These are phyloP conservation scores for Pseudogymnoascus sp. DNA, from an alignment of 2,329 filamentous ascomycete species.

Conservation along the genomic window DNA sequence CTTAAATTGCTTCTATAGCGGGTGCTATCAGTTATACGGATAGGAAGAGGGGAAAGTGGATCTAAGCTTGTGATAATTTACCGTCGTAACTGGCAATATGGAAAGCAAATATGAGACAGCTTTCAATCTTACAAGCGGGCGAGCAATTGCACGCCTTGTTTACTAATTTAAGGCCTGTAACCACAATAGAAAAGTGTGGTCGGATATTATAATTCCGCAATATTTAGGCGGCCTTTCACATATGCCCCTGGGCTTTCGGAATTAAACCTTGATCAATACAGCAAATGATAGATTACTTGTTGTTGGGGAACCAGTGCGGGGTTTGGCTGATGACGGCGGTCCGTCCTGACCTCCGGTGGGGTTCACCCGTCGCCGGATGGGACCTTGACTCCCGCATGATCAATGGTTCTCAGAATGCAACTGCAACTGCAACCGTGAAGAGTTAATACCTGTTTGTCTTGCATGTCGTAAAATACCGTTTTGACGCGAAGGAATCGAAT, in stretches of 20 bases:
- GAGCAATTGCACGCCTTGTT: neutral
- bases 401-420: neutral
- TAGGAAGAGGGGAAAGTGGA: neutral
- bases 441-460: neutral
- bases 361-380: neutral
- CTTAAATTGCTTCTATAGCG: neutral
- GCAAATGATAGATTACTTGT: neutral
- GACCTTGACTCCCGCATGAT: neutral
- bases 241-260: neutral
- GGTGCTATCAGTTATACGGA: neutral
- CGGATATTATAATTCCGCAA: constrained; percentile 6
- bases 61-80: neutral
- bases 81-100: neutral
- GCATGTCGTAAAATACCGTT: neutral
- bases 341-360: neutral
- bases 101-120: neutral
- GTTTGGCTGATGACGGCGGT: neutral
- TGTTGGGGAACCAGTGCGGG: neutral
- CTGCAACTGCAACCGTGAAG: neutral
- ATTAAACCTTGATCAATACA: neutral
- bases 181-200: neutral
- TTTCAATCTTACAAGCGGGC: neutral
- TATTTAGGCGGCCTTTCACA: neutral
- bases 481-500: neutral
- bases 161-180: neutral